These are phyloP conservation scores for Xerocomellus dryophilus DNA, from an alignment of 768 basidiomycete genomes.

Conservation along the genomic window DNA sequence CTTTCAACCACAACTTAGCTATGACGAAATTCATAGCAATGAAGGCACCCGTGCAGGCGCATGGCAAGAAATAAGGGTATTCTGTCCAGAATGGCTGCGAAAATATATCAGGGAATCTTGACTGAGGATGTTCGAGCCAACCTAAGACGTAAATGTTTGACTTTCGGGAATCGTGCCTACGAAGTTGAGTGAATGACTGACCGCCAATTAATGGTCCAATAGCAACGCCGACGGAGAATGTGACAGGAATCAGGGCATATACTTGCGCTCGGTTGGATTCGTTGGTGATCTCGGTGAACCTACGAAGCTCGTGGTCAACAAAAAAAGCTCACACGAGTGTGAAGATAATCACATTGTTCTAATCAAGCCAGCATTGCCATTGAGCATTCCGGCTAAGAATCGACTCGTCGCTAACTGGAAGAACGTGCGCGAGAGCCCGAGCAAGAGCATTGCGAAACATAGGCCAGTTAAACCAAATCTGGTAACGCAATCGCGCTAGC, in stretches of 20 bases:
- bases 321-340: not conserved
- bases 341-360: not conserved
- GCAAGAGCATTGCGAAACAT: not conserved
- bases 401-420: not conserved
- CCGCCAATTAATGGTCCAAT: not conserved
- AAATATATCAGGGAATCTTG: conserved; percentile 47
- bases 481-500: not conserved
- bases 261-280: not conserved
- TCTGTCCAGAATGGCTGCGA: conserved; percentile 42
- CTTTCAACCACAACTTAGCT: conserved; percentile 14
- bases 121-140: conserved; percentile 34
- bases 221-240: not conserved
- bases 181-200: not conserved
- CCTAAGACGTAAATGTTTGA: not conserved
- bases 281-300: not conserved
- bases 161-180: not conserved
- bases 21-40: conserved; percentile 5
- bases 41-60: conserved; percentile 24
- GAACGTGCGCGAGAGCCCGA: not conserved
- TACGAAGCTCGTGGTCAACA: not conserved
- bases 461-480: not conserved
- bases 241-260: not conserved
- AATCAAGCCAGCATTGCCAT: not conserved
- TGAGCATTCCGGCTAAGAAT: not conserved
- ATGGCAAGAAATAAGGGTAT: conserved; percentile 47